Evolutionary conservation across 2,329 filamentous ascomycete species (phyloP).

Genomic region (Ophiostoma perfectum): DNA sequence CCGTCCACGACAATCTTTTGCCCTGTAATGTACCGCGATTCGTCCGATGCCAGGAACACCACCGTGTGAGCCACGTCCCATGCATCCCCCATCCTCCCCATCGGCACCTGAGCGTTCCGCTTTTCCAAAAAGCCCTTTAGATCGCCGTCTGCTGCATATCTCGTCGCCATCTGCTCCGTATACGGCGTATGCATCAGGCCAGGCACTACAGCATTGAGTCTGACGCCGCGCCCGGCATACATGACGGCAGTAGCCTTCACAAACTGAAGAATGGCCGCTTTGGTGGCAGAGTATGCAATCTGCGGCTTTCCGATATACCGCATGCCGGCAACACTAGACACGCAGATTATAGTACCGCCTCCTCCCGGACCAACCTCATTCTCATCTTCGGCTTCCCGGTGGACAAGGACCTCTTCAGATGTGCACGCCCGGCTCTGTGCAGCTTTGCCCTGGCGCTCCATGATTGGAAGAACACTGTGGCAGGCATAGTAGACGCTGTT

Average conservation of each 20-base stretch:
- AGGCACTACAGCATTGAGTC: neutral
- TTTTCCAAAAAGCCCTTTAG: neutral
- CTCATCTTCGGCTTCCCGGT: neutral
- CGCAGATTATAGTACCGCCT: neutral
- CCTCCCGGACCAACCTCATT: neutral
- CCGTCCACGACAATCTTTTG: neutral
- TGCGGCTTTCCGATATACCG: neutral
- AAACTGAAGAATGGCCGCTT: neutral
- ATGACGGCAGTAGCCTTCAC: neutral
- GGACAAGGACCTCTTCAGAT: neutral
- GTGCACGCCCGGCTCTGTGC: no score
- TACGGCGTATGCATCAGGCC: neutral
- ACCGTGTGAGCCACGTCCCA: neutral
- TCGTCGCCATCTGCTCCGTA: neutral
- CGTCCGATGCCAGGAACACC: neutral
- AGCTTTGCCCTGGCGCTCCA: neutral
- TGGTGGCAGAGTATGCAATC: neutral
- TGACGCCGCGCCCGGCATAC: neutral
- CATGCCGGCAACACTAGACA: neutral
- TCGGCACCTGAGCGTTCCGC: neutral
- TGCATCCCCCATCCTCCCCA: neutral
- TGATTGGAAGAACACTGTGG: neutral
- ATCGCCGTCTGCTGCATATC: neutral
- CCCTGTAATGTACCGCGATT: neutral
- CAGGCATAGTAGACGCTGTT: neutral